Evolutionary conservation across 768 basidiomycete genomes (phyloP), one percentile per base, ranked within the genome.

Genomic region (Termitomyces sp.): DNA sequence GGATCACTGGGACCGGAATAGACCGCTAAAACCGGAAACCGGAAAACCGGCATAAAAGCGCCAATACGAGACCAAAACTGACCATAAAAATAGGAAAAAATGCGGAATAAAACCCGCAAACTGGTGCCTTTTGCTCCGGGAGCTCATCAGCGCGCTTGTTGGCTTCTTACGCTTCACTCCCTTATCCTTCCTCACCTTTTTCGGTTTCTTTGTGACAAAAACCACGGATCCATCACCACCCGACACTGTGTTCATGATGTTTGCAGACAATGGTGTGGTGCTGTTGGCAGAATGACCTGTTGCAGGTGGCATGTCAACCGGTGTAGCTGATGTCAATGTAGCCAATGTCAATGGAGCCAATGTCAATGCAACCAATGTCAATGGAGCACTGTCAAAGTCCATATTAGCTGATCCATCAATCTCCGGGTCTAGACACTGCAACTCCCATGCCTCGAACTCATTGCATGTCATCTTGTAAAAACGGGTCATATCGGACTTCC

Each of bases 381-480:
- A 48, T 7, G 32, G 32, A 16, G 5, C 18, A 31, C 32, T 35
- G 46, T 35, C 22, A 22, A 16, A 31, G 2, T 10, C 5, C 13
- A 13, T 12, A 39, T 32, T 10, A 35, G 18, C 9, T 29, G 3
- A 18, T 7, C 18, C 13, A 22, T 22, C 3, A 35, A 7, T 12
- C 22, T n/a, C 7, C 13, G 31, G 5, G 18, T 15, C 18, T 47
- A n/a, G n/a, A n/a, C n/a, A n/a, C n/a, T n/a, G n/a, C n/a, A n/a
- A n/a, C n/a, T n/a, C 31, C 46, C 45, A 54, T 1, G 10, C 31
- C 16, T 54, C 5, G 31, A 23, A 54, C 39, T 49, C 31, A 13
- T 39, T 27, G 25, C 39, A 13, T 18, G 46, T 40, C 45, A 54
- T 48, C 39, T 54, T 15, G 29, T 54, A 54, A 31, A 56, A 56